Evolutionary conservation across 2,329 filamentous ascomycete species (phyloP), one percentile per base, ranked within the genome.

Genomic region (Anthostomella pinea): DNA sequence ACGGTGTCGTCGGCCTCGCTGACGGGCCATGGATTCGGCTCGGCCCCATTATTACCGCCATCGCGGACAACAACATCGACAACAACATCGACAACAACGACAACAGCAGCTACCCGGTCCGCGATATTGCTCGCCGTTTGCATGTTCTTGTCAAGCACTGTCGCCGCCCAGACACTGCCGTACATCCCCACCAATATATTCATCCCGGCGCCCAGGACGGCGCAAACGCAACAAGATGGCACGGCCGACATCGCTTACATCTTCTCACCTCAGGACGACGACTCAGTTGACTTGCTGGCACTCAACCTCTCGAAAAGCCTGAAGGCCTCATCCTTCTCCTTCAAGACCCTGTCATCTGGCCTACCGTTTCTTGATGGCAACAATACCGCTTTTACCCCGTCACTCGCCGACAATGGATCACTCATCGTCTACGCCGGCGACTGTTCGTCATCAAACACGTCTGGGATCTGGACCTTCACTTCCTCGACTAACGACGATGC

Each of bases 181-280:
- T 95, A 94, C 67, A 81, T 82, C 37, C 85, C 87, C 3, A 88
- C 88, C 0, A 79, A 77, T 19, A 73, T 94, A 34, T 74, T 91
- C 39, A 71, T 80, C 29, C 69, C 74, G 6, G 56, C 63, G 39
- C 60, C 68, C 35, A 69, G 74, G 43, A 60, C 66, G 15, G 65
- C 67, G 21, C 19, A 60, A 55, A 53, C 54, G 51, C 46, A 59
- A 48, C 36, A 59, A 47, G 53, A 53, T 38, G 41, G 35, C 18
- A 46, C 49, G 35, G 59, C 63, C 43, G 69, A 77, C 13, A 58
- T 77, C 20, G 80, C 81, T 41, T 95, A 93, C 60, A 72, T 91
- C 46, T 81, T 95, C 52, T 68, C 73, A 21, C 75, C 83, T 9
- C 67, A 64, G n/a, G n/a, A n/a, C 20, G 63, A 70, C 23, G 53